Evolutionary conservation across 768 basidiomycete genomes (phyloP), one percentile per base, ranked within the genome.

Genomic region (Psilocybe tampanensis): DNA sequence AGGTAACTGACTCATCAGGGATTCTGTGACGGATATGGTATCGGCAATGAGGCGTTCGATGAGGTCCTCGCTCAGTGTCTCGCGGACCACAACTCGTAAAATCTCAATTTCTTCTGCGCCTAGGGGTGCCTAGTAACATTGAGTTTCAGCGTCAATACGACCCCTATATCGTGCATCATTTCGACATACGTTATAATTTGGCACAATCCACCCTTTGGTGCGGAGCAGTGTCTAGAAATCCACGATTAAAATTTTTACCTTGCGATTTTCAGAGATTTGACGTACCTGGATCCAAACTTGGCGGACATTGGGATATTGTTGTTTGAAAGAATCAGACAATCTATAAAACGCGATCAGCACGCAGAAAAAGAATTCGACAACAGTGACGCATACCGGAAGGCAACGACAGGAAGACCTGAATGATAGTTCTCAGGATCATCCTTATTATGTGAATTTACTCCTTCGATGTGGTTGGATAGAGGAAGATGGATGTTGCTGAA

Each of bases 121-220:
- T 23, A 77, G 74, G 0, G 86, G 83, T 23, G 83, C 78, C 76
- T 78, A 47, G 8, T 42, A 15, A 42, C 12, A 22, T 54, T 15
- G 6, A 9, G 32, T 41, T 1, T 3, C 8, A 50, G 26, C 39
- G 18, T 17, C 3, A 50, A 47, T 5, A 6, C 6, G 13, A 39
- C 2, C 17, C 2, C 32, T 23, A 6, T 17, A 42, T 23, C 45
- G 33, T 39, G 36, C 12, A 18, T 44, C 53, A 47, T n/a, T 5
- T 29, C 4, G 29, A 29, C 29, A 29, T 55, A 75, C 78, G 41
- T 74, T 73, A 62, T 86, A 86, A 66, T 85, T 84, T 9, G 84
- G 83, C 1, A 85, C 81, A 52, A 86, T 85, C 85, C 85, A 86
- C 2, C 83, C 81, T 60, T 82, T 83, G 8, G 70, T 72, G 44